Base-by-base conservation (phyloP, 1,284 basidiomycete species). In the Neolentinus lepideus region DNA sequence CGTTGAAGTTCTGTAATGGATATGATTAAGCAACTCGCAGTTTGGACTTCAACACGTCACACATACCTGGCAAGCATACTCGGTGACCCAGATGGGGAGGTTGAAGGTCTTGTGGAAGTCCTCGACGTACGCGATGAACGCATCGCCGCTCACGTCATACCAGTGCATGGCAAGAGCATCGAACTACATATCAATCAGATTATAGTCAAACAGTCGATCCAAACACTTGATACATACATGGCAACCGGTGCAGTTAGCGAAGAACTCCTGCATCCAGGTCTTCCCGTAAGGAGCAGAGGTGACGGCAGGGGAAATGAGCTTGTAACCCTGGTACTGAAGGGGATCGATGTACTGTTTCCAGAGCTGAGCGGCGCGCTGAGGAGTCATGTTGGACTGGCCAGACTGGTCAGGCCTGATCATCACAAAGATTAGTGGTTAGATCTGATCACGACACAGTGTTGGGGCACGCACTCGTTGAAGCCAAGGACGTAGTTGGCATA, bases 261-360 rank as follows among this genome's bases (percentile, higher is more conserved):
- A 65, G 71, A 92, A 92, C 19, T 77, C 57, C 50, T 74, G 22
- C 67, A 88, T 74, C 90, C 90, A 90, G 1, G 66, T 67, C 52
- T 78, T 70, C 45, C 88, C 91, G 43, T 66, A 65, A 1, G 79
- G 75, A 51, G 77, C 79, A 45, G 81, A 80, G 35, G 89, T 88
- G 57, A 79, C 79, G 24, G 88, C 85, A 25, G 92, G 89, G 26
- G 82, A 77, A 59, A 84, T 70, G 36, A 89, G 73, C 11, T 63
- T 62, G 67, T 84, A 85, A 19, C 89, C 90, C 27, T 75, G 60
- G 16, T 61, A 29, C 54, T 74, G 69, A 59, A 90, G 75, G 51
- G 85, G 85, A 25, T 81, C 57, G 55, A 92, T 77, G 68, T 88
- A 76, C 58, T 79, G 54, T 63, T 73, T 73, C 86, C 86, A 94